These are phyloP conservation scores for Macrocybe gigantea DNA, from an alignment of 768 basidiomycete genomes.

Conservation along the genomic window DNA sequence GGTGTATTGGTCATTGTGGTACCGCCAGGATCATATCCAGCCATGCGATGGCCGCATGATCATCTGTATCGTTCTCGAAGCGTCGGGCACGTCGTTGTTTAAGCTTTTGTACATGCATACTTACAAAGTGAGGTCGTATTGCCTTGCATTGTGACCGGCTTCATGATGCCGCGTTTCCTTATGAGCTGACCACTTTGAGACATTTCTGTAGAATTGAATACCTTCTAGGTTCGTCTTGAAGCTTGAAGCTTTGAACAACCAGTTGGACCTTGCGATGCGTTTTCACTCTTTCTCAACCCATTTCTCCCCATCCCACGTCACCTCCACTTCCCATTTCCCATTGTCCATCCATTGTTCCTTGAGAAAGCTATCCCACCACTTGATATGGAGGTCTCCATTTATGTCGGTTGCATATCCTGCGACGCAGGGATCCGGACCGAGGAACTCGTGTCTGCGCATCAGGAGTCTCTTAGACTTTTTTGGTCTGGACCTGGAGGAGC, in stretches of 20 bases:
- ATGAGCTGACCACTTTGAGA: neutral
- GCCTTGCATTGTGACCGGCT: no score
- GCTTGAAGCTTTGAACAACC: neutral
- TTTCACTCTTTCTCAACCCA: slow-evolving; percentile 28
- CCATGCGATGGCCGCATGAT: no score
- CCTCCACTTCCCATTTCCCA: slow-evolving; percentile 33
- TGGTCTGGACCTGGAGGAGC: neutral
- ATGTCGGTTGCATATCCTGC: slow-evolving; percentile 33
- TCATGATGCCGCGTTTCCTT: neutral
- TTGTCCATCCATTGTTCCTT: slow-evolving; percentile 37
- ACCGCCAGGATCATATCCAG: no score
- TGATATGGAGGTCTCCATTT: slow-evolving; percentile 32
- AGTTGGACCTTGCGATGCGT: neutral
- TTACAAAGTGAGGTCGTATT: no score
- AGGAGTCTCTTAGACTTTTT: neutral
- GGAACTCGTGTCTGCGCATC: slow-evolving; percentile 32
- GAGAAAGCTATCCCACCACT: slow-evolving; percentile 39
- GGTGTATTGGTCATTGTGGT: no score
- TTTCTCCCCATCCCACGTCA: slow-evolving; percentile 25
- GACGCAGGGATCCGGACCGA: slow-evolving; percentile 37
- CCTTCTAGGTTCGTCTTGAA: neutral
- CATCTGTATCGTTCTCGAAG: no score
- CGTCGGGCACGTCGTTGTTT: no score
- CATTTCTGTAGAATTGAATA: neutral
- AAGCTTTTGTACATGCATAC: no score